phyloP scores from a whole-genome alignment of 1,284 basidiomycete genomes.

The Microbotryomycetes sp. region DNA sequence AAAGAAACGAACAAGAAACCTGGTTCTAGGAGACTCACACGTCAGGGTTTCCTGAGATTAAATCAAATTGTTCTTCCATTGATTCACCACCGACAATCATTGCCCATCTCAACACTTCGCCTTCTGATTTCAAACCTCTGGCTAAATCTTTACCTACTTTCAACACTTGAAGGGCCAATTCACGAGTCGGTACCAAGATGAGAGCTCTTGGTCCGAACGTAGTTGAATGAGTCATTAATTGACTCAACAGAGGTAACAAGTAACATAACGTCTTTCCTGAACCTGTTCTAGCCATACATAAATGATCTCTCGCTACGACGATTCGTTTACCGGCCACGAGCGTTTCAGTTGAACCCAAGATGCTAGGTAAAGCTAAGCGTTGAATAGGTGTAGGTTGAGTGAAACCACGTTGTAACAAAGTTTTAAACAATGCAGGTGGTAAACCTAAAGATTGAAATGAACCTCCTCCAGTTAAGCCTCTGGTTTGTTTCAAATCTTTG shows the following conservation, averaged over 20 bases:
- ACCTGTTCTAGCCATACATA: constrained; percentile 97
- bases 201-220: constrained; percentile 80
- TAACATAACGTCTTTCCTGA: constrained; percentile 98
- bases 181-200: constrained; percentile 85
- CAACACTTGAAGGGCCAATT: constrained; percentile 87
- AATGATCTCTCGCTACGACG: constrained; percentile 69
- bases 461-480: constrained; percentile 36
- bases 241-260: constrained; percentile 83
- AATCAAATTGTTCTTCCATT: constrained; percentile 92
- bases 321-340: constrained; percentile 31
- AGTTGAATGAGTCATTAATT: constrained; percentile 70
- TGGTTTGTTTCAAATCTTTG: constrained; percentile 29
- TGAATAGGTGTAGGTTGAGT: constrained; percentile 96
- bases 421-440: constrained; percentile 72
- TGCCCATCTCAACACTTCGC: constrained; percentile 76
- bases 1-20: constrained; percentile 4
- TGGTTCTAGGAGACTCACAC: constrained; percentile 56
- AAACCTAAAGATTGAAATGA: constrained; percentile 55
- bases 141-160: constrained; percentile 91
- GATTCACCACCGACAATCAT: constrained; percentile 93
- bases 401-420: constrained; percentile 87
- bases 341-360: constrained; percentile 64
- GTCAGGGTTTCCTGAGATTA: constrained; percentile 90
- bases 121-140: constrained; percentile 52
- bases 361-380: constrained; percentile 75